Evolutionary conservation across 164 flowering plant species (phyloP).

Genomic region (Piper betle): DNA sequence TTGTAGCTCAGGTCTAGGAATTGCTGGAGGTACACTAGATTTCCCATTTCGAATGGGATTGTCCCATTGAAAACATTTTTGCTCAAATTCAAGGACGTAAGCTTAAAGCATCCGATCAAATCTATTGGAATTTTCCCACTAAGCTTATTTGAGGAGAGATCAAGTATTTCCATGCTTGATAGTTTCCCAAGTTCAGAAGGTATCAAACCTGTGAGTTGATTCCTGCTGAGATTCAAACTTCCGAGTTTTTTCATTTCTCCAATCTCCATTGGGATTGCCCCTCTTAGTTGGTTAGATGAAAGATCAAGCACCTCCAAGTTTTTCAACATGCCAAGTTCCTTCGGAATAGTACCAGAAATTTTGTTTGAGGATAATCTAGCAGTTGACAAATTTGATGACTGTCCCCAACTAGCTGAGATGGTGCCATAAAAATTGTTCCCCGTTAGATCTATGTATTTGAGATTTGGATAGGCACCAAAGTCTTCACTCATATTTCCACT

Average conservation of each 20-base stretch:
- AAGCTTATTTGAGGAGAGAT: not conserved
- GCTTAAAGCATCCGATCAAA: too few species aligned
- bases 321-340: not conserved
- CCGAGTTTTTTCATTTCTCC: not conserved
- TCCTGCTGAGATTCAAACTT: not conserved
- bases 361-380: not conserved
- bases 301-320: not conserved
- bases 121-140: too few species aligned
- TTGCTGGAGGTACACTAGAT: constrained; percentile 11
- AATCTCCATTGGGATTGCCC: not conserved
- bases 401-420: not conserved
- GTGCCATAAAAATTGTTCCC: not conserved
- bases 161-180: not conserved
- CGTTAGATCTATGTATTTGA: not conserved
- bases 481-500: too few species aligned
- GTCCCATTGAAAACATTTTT: too few species aligned
- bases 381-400: not conserved
- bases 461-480: not conserved
- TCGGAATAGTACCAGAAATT: not conserved
- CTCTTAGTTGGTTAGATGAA: not conserved
- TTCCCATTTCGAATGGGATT: constrained; percentile 5
- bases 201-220: not conserved
- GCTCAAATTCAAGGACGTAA: too few species aligned
- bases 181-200: not conserved
- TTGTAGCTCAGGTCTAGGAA: too few species aligned